Base-by-base conservation (phyloP, 2,329 filamentous ascomycete species). In the Aquanectria penicillioides region DNA sequence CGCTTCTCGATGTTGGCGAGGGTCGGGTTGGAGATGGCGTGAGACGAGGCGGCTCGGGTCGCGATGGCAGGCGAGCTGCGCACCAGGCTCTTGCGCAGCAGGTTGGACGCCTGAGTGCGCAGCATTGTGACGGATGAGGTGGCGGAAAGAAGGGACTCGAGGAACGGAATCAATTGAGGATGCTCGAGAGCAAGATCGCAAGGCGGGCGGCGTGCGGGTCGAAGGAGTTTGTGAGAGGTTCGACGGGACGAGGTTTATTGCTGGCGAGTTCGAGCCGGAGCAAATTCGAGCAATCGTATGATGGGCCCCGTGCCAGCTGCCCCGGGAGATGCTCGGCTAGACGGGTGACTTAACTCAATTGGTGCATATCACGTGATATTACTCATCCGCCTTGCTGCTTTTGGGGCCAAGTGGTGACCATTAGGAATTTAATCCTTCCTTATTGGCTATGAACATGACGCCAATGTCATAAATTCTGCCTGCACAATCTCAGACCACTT, bases 1-100 rank as follows among this genome's bases (percentile, higher is more conserved):
- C 95, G 87, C 90, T 97, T 97, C 89, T 99, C 95, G 76, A 99
- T 98, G 82, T 97, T 93, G 80, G 93, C 92, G 74, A 99, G 88
- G 59, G 93, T 97, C 71, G 96, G 95, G 85, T 97, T 98, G 75
- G 94, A 96, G 81, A 99, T 96, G 77, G 94, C 94, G 79, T 97
- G 93, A 71, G 91, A 91, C 71, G 90, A 87, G 73, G 86, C 82
- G 74, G 82, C 81, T 69, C 80, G 80, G 64, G 80, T 76, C 71
- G 79, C 78, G 71, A 81, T 76, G 72, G 81, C 77, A 67, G 76
- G 72, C 71, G 79, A 77, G 77, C 75, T 77, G 76, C 76, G 76
- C 74, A 74, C 77, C 71, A 77, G 70, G 73, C 73, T 72, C 75
- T 78, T 77, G 77, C 83, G 83, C 78, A 85, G 78, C 74, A 83